Base-by-base conservation (phyloP, 2,329 filamentous ascomycete species). In the Nigrospora oryzae region DNA sequence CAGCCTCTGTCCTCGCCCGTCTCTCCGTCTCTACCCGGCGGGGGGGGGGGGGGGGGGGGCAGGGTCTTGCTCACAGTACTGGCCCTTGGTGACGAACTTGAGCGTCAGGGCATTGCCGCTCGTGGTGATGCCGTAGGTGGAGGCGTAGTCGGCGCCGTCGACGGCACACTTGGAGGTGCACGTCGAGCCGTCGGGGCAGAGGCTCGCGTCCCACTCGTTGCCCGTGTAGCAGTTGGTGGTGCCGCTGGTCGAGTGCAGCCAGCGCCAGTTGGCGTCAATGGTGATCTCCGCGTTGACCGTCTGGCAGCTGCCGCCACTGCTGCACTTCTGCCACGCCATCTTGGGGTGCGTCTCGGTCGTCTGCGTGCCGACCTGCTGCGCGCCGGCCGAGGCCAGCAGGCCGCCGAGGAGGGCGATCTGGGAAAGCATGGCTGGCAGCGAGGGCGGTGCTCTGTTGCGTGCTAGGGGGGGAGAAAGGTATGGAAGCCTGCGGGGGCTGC, bases 251-350 rank as follows among this genome's bases (percentile, higher is more conserved):
- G 56, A 54, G 57, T 74, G 69, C 40, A 73, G 56, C 72, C 71
- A 75, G 45, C 71, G 68, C 70, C 70, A 75, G 59, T 74, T 74
- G 48, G 70, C 53, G 48, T 75, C 72, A 50, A 75, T 57, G 35
- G 71, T 69, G 39, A 75, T 61, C 38, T 65, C 66, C 30, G 66
- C 68, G 40, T 57, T 57, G 47, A 67, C 61, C n/a, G 60, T 61
- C 4, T 63, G 64, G 56, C 71, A 75, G 45, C 62, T 63, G 42
- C 68, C 66, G 39, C 54, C 61, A 14, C 54, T 56, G 30, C 69
- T 65, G 54, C 71, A 75, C 48, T 64, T 63, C 52, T 69, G 57
- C 63, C 68, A 71, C 46, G 62, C 67, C 56, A 75, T 58, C 40
- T 63, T 53, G 40, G 71, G 72, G 51, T 75, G 72, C 19, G 57